A percentile compares a stretch with the other conserved stretches of the same genome.
Conservation (phyloP, 225 moss, liverwort and hornwort genomes). For the Bryum argenteum region DNA sequence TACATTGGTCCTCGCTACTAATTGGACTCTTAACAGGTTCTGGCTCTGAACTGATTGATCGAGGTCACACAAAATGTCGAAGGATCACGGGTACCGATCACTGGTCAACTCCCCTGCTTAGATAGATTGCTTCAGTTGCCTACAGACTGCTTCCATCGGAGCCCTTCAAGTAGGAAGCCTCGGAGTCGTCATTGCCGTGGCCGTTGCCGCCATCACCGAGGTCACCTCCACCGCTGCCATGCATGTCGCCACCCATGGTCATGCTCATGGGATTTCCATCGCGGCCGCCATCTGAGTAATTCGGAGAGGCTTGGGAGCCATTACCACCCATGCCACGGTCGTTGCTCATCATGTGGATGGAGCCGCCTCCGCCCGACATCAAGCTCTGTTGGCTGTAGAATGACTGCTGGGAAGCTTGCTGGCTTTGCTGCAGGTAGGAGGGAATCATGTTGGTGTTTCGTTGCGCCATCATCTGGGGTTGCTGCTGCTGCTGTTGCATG, state of each 20-base stretch:
- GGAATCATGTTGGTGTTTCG: slow-evolving; percentile 51
- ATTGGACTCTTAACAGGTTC: slow-evolving; percentile 18
- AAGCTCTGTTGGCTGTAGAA: slow-evolving; percentile 62
- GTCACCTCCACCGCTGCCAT: slow-evolving; percentile 50
- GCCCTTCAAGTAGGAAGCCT: slow-evolving; percentile 63
- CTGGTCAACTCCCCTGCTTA: slow-evolving; percentile 23
- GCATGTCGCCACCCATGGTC: slow-evolving; percentile 55
- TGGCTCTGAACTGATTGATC: slow-evolving; percentile 20
- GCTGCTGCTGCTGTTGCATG: slow-evolving; percentile 63
- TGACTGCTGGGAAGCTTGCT: slow-evolving; percentile 60
- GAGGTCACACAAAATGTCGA: slow-evolving; percentile 39
- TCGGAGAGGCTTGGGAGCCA: slow-evolving; percentile 52
- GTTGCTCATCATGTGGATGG: slow-evolving; percentile 55
- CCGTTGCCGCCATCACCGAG: slow-evolving; percentile 48
- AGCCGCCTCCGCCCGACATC: slow-evolving; percentile 51
- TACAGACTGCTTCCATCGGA: slow-evolving; percentile 64
- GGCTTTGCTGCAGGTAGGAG: slow-evolving; percentile 64
- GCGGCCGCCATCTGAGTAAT: slow-evolving; percentile 51
- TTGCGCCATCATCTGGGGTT: slow-evolving; percentile 54
- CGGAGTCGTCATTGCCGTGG: slow-evolving; percentile 60
- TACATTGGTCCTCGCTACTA: slow-evolving; percentile 20
- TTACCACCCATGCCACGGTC: slow-evolving; percentile 56
- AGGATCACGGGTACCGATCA: slow-evolving; percentile 28
- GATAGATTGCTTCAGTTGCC: slow-evolving; percentile 27
- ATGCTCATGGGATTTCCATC: slow-evolving; percentile 52